Conservation (phyloP, 345 rosid species). For the Clarkia xantiana region DNA sequence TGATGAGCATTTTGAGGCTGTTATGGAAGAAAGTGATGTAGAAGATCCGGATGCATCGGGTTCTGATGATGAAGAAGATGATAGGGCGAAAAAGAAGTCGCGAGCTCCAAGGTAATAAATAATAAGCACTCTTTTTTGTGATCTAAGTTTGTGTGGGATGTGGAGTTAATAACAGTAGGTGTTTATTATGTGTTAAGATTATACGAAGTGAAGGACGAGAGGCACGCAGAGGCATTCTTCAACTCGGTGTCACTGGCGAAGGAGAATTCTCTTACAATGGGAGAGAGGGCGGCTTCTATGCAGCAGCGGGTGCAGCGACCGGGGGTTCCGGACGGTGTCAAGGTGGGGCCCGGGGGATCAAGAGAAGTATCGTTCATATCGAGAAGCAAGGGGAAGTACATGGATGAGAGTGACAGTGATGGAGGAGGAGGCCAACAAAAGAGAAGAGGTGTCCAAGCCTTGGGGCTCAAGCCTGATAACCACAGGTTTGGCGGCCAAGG, state of each 20-base stretch:
- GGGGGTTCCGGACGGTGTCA: constrained; percentile 32
- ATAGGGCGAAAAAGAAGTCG: constrained; percentile 28
- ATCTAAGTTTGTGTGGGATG: not conserved
- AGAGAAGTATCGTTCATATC: constrained; percentile 68
- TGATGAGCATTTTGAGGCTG: constrained; percentile 78
- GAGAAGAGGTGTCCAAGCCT: constrained; percentile 75
- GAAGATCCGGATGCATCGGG: constrained; percentile 50
- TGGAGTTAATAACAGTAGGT: not conserved
- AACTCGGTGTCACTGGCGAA: constrained; percentile 41
- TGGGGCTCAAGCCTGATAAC: constrained; percentile 41
- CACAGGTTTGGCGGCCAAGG: constrained; percentile 37
- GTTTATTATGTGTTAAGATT: constrained; percentile 21
- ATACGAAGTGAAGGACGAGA: constrained; percentile 73
- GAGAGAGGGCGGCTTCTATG: constrained; percentile 63
- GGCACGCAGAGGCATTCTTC: constrained; percentile 76
- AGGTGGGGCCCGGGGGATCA: constrained; percentile 83
- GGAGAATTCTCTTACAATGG: constrained; percentile 67
- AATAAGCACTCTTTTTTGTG: not conserved
- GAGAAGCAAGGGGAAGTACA: constrained; percentile 43
- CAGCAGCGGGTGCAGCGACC: constrained; percentile 21
- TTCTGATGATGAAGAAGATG: constrained; percentile 30
- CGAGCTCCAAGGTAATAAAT: constrained; percentile 45
- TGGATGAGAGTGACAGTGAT: constrained; percentile 39
- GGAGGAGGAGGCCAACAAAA: constrained; percentile 19
- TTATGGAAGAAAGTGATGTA: constrained; percentile 27